Base-by-base conservation (phyloP, 805 yeast genomes). In the Soucietia sequanensis region DNA sequence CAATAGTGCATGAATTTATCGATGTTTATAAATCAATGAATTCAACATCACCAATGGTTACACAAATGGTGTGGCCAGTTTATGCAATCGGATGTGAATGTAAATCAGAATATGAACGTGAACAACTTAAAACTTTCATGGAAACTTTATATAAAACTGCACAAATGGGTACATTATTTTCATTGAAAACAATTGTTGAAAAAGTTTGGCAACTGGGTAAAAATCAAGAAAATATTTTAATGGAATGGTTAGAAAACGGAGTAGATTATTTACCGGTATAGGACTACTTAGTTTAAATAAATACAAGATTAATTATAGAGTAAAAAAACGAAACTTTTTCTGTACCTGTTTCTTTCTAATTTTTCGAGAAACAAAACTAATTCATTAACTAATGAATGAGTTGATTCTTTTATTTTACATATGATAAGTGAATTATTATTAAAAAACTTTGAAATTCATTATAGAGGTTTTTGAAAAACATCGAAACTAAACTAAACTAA, bases 21-120 rank as follows among this genome's bases (percentile, higher is more conserved):
- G 56, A 62, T 9, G 65, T 68, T 7, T 75, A 76, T 44, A 59
- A 62, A 1, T 55, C 74, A 0, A 58, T 77, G 67, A 67, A 72
- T 12, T 52, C 70, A 2, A 47, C 50, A 4, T 65, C 76, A 2
- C 78, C 81, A 1, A 53, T 68, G 13, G 70, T 73, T 4, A 75
- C 80, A 4, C 82, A 77, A 45, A 77, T 77, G 81, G 80, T 77
- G 4, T 77, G 81, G 81, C 82, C 82, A 0, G 60, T 76, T 2
- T 75, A 71, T 46, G 72, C 72, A 11, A 58, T 77, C 25, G 75
- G 71, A 4, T 60, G 78, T 32, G 68, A 67, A 38, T 68, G 76
- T 34, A 46, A 47, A 9, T 55, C 64, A 0, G 47, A 34, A 0
- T 52, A 44, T 10, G 72, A 71, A 30, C 46, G 68, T 33, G 28